A percentile compares a stretch with the other conserved stretches of the same genome.
Conservation (phyloP, 176 grass and related monocot species). For the Cenchrus purpureus region DNA sequence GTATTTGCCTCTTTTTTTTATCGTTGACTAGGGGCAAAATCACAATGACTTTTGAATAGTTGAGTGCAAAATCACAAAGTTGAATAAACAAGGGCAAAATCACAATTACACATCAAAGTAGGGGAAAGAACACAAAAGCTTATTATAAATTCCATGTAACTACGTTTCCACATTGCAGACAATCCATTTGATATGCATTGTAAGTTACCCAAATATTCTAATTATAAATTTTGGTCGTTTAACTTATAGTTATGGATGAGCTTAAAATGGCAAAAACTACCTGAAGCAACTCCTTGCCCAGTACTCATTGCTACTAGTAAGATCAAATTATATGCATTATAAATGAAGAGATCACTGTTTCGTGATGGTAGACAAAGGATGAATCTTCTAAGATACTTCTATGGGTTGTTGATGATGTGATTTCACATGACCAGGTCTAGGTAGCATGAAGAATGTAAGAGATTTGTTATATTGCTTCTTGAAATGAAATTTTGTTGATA, state of each 20-base stretch:
- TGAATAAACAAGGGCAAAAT: too few species aligned
- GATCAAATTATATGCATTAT: neutral
- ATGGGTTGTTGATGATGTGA: constrained; percentile 18
- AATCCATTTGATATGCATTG: neutral
- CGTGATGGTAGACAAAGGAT: neutral
- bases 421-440: neutral
- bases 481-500: constrained; percentile 18
- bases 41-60: too few species aligned
- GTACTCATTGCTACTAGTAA: neutral
- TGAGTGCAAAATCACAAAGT: too few species aligned
- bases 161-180: neutral
- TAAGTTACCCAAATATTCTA: neutral
- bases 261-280: neutral
- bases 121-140: too few species aligned
- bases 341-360: neutral
- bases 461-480: constrained; percentile 29
- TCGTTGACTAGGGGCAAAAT: too few species aligned
- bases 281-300: neutral
- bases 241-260: neutral
- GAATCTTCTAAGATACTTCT: constrained; percentile 12
- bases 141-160: neutral
- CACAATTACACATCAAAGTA: too few species aligned
- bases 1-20: too few species aligned
- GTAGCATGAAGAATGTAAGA: neutral
- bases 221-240: neutral